Conservation (phyloP, 441 rosid species). For the Omphalea diandra region DNA sequence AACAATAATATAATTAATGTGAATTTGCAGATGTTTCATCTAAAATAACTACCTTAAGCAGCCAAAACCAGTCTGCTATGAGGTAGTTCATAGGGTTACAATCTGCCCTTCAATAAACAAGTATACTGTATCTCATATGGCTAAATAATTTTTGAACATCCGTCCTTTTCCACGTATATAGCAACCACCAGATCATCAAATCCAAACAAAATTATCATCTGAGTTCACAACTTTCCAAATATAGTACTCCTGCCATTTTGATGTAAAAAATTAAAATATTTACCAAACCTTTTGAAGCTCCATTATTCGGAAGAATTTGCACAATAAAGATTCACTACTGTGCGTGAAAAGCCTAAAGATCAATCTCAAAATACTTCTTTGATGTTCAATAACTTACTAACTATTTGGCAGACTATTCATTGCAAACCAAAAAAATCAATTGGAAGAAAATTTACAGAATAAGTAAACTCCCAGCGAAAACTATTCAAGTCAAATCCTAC, state of each 20-base stretch:
- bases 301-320: not conserved
- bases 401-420: not conserved
- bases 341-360: not conserved
- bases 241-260: not conserved
- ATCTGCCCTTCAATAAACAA: not conserved
- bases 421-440: no score
- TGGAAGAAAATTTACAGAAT: slow-evolving; percentile 2
- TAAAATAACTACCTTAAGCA: not conserved
- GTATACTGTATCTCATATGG: not conserved
- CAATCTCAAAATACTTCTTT: not conserved
- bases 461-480: no score
- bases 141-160: not conserved
- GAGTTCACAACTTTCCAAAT: not conserved
- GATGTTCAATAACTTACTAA: no score
- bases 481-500: no score
- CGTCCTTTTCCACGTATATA: not conserved
- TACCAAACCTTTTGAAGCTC: not conserved
- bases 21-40: not conserved
- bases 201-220: not conserved
- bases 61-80: not conserved
- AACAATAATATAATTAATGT: not conserved
- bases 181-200: not conserved
- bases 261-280: not conserved
- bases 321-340: not conserved
- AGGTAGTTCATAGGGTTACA: not conserved